Evolutionary conservation across 2,329 filamentous ascomycete species (phyloP).

Genomic region (Diaporthe helianthi): DNA sequence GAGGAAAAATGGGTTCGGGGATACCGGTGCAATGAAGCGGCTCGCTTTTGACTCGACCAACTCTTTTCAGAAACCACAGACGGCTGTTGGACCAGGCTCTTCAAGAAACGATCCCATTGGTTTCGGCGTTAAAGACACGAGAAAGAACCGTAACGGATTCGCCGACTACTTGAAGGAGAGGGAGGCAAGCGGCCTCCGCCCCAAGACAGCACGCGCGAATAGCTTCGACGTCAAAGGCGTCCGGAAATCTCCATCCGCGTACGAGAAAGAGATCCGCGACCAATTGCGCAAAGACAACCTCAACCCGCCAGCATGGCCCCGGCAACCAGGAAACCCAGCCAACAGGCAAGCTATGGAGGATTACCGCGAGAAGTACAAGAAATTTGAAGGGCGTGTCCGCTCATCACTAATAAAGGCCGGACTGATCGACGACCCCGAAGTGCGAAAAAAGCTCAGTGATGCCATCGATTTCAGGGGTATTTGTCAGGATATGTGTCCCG

Average conservation of each 20-base stretch:
- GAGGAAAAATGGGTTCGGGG: conserved; percentile 33
- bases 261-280: conserved; percentile 58
- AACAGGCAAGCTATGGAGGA: conserved; percentile 60
- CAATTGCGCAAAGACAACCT: conserved; percentile 63
- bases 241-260: conserved; percentile 41
- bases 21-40: conserved; percentile 21
- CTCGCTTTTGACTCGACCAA: conserved; percentile 17
- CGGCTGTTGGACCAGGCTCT: not conserved
- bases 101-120: not conserved
- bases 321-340: conserved; percentile 59
- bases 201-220: conserved; percentile 22
- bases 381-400: conserved; percentile 64
- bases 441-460: conserved; percentile 66
- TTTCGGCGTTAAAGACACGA: conserved; percentile 27
- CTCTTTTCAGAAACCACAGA: conserved; percentile 22
- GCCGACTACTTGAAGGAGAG: conserved; percentile 22
- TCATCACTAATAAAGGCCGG: conserved; percentile 64
- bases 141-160: conserved; percentile 32
- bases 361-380: conserved; percentile 63
- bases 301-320: conserved; percentile 61
- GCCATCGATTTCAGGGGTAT: conserved; percentile 73
- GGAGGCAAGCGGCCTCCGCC: conserved; percentile 18
- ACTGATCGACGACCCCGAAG: conserved; percentile 70
- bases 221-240: not conserved
- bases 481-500: conserved; percentile 74